Evolutionary conservation across 2,329 filamentous ascomycete genomes (phyloP).

Genomic region (Dactylonectria macrodidyma): DNA sequence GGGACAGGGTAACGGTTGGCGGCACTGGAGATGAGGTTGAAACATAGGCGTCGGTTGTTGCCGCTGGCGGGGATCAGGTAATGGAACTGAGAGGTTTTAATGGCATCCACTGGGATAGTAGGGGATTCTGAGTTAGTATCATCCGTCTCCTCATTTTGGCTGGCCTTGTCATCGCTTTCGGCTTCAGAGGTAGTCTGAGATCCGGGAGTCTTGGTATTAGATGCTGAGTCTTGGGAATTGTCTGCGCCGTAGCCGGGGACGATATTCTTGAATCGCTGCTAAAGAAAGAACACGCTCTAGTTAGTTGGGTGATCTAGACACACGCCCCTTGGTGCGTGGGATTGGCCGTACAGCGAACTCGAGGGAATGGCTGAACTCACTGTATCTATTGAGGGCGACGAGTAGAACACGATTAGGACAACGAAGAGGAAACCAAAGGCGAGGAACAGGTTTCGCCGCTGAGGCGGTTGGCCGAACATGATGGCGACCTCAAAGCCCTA

Average conservation of each 20-base stretch:
- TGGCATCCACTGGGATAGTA: slow-evolving; percentile 12
- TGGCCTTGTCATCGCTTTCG: background rate
- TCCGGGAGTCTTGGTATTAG: background rate
- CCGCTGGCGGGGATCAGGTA: slow-evolving; percentile 57
- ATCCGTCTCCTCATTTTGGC: background rate
- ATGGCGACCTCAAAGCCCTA: background rate
- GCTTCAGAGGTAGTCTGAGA: background rate
- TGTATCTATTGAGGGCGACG: slow-evolving; percentile 1
- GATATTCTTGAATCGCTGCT: slow-evolving; percentile 23
- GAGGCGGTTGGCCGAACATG: slow-evolving; percentile 22
- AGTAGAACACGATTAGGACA: slow-evolving; percentile 17
- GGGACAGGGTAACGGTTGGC: slow-evolving; percentile 57
- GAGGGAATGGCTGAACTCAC: slow-evolving; percentile 9
- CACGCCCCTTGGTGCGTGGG: background rate
- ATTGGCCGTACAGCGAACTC: background rate
- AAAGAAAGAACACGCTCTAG: background rate
- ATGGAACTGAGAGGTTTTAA: slow-evolving; percentile 53
- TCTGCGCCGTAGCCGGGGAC: slow-evolving; percentile 3
- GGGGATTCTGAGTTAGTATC: slow-evolving; percentile 5
- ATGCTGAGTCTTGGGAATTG: background rate
- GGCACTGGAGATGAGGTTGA: slow-evolving; percentile 55
- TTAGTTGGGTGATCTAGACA: slow-evolving; percentile 1
- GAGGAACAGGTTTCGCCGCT: slow-evolving; percentile 23
- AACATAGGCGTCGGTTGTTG: slow-evolving; percentile 56
- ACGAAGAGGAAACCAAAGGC: slow-evolving; percentile 19